Evolutionary conservation across 768 basidiomycete species (phyloP).

Genomic region (Mycena haematopus): DNA sequence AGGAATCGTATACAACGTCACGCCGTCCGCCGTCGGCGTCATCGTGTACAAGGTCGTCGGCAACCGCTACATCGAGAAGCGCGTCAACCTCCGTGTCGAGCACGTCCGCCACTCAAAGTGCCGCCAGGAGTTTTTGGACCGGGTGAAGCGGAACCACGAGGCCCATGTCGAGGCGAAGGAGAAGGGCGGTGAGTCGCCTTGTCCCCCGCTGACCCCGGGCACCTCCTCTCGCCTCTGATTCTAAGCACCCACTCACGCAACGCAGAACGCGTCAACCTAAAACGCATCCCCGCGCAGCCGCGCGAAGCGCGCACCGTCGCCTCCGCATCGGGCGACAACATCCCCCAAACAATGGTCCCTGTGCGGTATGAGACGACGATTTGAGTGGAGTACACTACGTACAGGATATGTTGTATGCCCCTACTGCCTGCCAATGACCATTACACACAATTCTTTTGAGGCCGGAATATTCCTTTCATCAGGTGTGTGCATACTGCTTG

Average conservation of each 20-base stretch:
- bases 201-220: too few relatives aligned
- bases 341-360: constrained; percentile 92
- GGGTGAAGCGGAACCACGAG: constrained; percentile 91
- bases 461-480: too few relatives aligned
- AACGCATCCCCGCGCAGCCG: constrained; percentile 85
- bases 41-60: constrained; percentile 99
- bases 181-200: constrained; percentile 89
- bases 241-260: not conserved
- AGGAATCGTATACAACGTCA: constrained; percentile 98
- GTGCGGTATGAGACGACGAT: constrained; percentile 97
- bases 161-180: constrained; percentile 86
- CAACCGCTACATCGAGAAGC: constrained; percentile 99
- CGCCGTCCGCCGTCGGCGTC: constrained; percentile 92
- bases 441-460: too few relatives aligned
- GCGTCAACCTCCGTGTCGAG: constrained; percentile 97
- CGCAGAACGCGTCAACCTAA: constrained; percentile 81
- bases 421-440: too few relatives aligned
- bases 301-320: constrained; percentile 82
- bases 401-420: too few relatives aligned
- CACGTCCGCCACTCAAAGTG: constrained; percentile 97
- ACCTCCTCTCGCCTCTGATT: constrained; percentile 26
- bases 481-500: too few relatives aligned
- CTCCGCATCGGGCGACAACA: constrained; percentile 60
- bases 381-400: too few relatives aligned
- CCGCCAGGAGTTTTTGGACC: constrained; percentile 95